phyloP scores from a whole-genome alignment of 2,329 filamentous ascomycete genomes.

The Penicillium sp. region DNA sequence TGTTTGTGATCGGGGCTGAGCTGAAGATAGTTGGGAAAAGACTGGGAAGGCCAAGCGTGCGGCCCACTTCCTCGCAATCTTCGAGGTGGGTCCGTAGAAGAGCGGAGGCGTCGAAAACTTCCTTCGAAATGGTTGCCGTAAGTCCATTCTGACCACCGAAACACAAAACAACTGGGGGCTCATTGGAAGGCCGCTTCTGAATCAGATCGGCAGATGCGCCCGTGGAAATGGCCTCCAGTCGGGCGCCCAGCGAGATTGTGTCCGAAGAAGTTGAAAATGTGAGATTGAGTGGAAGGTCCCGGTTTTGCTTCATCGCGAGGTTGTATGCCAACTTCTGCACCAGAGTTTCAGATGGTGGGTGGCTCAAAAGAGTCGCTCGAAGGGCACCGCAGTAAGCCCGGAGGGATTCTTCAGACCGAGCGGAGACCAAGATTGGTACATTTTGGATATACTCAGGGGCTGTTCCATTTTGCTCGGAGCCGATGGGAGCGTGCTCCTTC shows the following conservation, averaged over 20 bases:
- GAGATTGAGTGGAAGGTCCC: background rate
- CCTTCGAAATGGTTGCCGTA: conserved; percentile 22
- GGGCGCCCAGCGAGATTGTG: background rate
- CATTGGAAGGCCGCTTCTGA: background rate
- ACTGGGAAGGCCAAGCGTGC: conserved; percentile 23
- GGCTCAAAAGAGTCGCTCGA: background rate
- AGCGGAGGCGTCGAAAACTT: conserved; percentile 26
- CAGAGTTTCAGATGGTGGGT: background rate
- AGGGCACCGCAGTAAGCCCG: background rate
- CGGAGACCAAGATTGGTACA: background rate
- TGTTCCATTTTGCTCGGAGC: background rate
- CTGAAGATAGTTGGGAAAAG: conserved; percentile 32
- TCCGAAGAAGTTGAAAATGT: background rate
- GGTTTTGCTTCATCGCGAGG: conserved; percentile 1
- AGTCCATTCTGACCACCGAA: conserved; percentile 43
- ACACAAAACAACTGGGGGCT: conserved; percentile 31
- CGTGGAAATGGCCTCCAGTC: background rate
- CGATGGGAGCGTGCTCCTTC: background rate
- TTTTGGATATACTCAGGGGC: background rate
- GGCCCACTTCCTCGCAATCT: conserved; percentile 32
- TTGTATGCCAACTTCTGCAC: background rate
- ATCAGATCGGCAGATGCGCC: background rate
- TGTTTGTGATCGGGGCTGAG: conserved; percentile 8
- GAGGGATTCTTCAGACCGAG: background rate
- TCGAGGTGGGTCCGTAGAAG: conserved; percentile 30